Conservation (phyloP, 345 rosid genomes). For the Erucastrum elatum region DNA sequence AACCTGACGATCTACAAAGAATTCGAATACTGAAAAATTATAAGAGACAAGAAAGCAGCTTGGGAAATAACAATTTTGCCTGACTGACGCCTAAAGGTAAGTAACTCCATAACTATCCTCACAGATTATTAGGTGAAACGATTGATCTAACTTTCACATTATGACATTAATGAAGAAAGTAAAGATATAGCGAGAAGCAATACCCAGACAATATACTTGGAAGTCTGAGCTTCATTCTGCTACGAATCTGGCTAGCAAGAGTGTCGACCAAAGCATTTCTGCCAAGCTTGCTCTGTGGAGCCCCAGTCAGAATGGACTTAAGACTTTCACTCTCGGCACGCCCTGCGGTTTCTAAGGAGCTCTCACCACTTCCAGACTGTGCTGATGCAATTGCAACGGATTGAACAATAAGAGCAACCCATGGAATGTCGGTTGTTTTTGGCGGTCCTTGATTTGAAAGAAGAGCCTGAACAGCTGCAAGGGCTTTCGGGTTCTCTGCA, state of each 20-base stretch:
- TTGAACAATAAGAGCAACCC: constrained; percentile 98
- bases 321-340: constrained; percentile 94
- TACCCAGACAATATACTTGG: constrained; percentile 96
- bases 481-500: constrained; percentile 82
- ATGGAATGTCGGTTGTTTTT: constrained; percentile 86
- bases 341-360: constrained; percentile 98
- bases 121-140: background rate
- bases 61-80: background rate
- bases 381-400: constrained; percentile 89
- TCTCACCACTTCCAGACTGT: constrained; percentile 75
- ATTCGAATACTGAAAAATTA: background rate
- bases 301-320: constrained; percentile 76
- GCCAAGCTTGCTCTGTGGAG: constrained; percentile 90
- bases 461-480: constrained; percentile 95
- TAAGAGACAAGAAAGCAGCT: background rate
- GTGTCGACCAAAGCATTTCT: constrained; percentile 89
- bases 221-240: constrained; percentile 87
- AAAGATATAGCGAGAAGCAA: constrained; percentile 28
- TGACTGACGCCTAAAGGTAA: background rate
- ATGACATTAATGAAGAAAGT: constrained; percentile 15
- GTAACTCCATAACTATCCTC: constrained; percentile 4
- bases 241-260: constrained; percentile 87
- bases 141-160: background rate
- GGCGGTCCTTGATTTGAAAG: constrained; percentile 89
- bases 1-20: background rate